Evolutionary conservation across 2,329 filamentous ascomycete genomes (phyloP), one percentile per base, ranked within the genome.

Genomic region (Ophiostoma sp.): DNA sequence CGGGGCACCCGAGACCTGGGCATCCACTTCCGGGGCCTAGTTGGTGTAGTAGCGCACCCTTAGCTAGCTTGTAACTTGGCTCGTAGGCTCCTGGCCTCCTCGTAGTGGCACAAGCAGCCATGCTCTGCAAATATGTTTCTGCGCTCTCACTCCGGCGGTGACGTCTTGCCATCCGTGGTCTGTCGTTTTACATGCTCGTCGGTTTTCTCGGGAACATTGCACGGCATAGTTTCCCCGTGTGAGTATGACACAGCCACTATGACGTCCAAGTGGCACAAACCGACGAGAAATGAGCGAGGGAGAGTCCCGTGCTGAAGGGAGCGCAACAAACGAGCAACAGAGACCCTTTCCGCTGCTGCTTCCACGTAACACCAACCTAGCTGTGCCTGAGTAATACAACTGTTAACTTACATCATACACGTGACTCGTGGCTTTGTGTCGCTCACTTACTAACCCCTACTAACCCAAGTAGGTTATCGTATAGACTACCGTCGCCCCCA

Each of bases 21-120:
- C n/a, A 55, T 55, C 49, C 49, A 55, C 49, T 55, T 18, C 49
- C 49, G 49, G 18, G 49, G 49, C 49, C 49, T 55, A 55, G 49
- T 18, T 11, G 49, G 18, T 9, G 49, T 27, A 55, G 49, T 27
- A 55, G 49, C 18, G 49, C 49, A 18, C 49, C 27, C 47, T n/a
- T 52, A 52, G 47, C 47, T 52, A 7, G 27, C 27, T 27, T 27
- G 27, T 27, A 27, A 27, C 27, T 8, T 55, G 27, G 49, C n/a
- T 55, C 18, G 18, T 18, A 55, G 49, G n/a, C 49, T 55, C n/a
- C 27, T 55, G 12, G 49, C n/a, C 49, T 55, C 49, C 18, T 55
- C 27, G 27, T 27, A 27, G 27, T 27, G 27, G 27, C 27, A 27
- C 27, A 27, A 27, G 27, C 27, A 27, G 27, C 27, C 27, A 27